Evolutionary conservation across 108 stramenopile species (phyloP).

Genomic region (Mediolabrus comicus): DNA sequence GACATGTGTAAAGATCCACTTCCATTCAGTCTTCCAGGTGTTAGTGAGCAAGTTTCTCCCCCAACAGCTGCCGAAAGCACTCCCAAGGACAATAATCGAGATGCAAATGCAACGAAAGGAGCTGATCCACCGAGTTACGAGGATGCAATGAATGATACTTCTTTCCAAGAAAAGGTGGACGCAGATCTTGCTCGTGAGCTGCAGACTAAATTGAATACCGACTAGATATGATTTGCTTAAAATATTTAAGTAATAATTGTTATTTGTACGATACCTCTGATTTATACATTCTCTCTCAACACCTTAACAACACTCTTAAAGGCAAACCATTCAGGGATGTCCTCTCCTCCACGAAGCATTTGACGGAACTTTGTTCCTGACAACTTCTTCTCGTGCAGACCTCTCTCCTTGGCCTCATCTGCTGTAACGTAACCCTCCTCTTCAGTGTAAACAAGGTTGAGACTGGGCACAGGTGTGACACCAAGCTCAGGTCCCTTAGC

Average conservation of each 20-base stretch:
- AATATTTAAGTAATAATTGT: background rate
- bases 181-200: conserved; percentile 80
- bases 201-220: conserved; percentile 64
- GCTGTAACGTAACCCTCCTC: conserved; percentile 98
- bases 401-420: conserved; percentile 93
- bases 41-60: background rate
- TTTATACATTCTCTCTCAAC: conserved; percentile 83
- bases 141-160: conserved; percentile 16
- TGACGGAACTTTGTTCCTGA: conserved; percentile 99
- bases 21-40: conserved; percentile 39
- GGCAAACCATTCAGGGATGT: conserved; percentile 99
- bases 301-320: conserved; percentile 97
- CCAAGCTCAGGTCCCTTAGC: conserved; percentile 86
- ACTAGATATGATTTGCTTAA: background rate
- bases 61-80: background rate
- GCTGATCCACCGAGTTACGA: conserved; percentile 34
- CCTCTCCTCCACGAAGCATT: conserved; percentile 98
- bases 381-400: conserved; percentile 85
- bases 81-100: background rate
- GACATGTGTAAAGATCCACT: conserved; percentile 65
- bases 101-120: background rate
- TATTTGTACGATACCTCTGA: background rate
- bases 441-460: conserved; percentile 98
- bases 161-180: conserved; percentile 57
- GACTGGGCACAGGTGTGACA: conserved; percentile 90